phyloP scores from a whole-genome alignment of 352 stramenopile genomes.

The Pseudoperonospora humuli region DNA sequence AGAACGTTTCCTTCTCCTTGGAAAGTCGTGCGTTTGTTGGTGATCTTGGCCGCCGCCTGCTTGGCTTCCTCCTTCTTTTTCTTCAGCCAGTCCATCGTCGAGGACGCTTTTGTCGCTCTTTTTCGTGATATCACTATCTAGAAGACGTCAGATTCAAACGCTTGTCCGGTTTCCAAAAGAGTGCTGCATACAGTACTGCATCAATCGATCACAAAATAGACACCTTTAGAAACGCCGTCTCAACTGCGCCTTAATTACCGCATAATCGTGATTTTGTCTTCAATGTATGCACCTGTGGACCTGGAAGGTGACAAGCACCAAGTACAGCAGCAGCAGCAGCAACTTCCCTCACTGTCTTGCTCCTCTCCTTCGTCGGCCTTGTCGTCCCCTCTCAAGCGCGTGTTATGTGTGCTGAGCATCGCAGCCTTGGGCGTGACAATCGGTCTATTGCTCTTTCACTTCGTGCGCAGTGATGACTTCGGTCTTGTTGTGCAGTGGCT shows the following conservation, averaged over 20 bases:
- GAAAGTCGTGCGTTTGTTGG: constrained; percentile 62
- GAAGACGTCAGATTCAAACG: not conserved
- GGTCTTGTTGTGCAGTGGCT: constrained; percentile 42
- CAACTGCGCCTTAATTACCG: not conserved
- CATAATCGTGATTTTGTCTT: constrained; percentile 6
- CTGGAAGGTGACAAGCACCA: constrained; percentile 12
- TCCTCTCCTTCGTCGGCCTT: not conserved
- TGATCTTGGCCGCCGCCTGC: constrained; percentile 61
- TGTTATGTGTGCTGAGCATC: constrained; percentile 13
- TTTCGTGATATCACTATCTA: not conserved
- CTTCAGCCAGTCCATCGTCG: constrained; percentile 77
- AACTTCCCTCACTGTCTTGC: not conserved
- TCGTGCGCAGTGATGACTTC: constrained; percentile 43
- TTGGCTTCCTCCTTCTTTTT: constrained; percentile 77
- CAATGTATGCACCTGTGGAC: constrained; percentile 25
- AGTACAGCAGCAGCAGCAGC: not conserved
- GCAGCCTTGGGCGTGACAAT: constrained; percentile 17
- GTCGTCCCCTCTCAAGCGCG: constrained; percentile 7
- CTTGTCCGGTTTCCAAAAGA: no score
- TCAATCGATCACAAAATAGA: not conserved
- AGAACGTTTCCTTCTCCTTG: constrained; percentile 61
- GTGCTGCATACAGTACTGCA: no score
- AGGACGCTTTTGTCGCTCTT: not conserved
- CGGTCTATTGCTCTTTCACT: constrained; percentile 24
- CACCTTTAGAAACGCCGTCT: not conserved